Conservation (phyloP, 2,329 filamentous ascomycete genomes). For the Aspergillus sp. region DNA sequence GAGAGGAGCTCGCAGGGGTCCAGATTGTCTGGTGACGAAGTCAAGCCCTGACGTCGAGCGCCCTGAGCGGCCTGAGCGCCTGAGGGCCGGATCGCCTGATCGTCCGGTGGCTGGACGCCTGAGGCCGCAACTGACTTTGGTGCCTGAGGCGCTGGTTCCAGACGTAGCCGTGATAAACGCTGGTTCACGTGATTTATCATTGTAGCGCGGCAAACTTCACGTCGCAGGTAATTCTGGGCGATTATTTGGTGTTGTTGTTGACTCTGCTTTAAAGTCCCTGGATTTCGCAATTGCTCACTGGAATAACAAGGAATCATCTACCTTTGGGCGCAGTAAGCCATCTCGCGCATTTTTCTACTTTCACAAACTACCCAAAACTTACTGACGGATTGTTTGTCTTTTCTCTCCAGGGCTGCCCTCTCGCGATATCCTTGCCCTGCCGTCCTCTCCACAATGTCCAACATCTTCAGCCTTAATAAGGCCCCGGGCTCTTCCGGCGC, state of each 20-base stretch:
- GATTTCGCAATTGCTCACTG: constrained; percentile 10
- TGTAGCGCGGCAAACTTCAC: constrained; percentile 11
- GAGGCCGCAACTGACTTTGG: neutral
- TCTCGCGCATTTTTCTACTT: constrained; percentile 6
- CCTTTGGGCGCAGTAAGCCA: constrained; percentile 32
- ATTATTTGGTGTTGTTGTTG: constrained; percentile 14
- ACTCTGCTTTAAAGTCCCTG: constrained; percentile 3
- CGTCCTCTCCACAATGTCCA: constrained; percentile 34
- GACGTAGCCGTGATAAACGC: constrained; percentile 26
- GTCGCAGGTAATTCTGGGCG: neutral
- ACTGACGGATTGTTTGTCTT: constrained; percentile 15
- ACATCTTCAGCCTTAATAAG: constrained; percentile 39
- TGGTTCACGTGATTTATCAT: constrained; percentile 8
- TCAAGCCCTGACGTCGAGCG: constrained; percentile 5
- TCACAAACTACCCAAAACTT: neutral
- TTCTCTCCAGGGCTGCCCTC: constrained; percentile 29
- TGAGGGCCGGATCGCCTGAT: neutral
- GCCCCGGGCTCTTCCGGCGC: constrained; percentile 40
- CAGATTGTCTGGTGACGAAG: constrained; percentile 19
- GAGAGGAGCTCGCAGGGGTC: constrained; percentile 7
- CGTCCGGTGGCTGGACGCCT: constrained; percentile 18
- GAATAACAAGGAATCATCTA: constrained; percentile 4
- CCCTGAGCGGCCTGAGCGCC: constrained; percentile 23
- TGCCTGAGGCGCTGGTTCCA: constrained; percentile 12
- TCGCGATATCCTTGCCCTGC: constrained; percentile 26